Evolutionary conservation across 1,284 basidiomycete genomes (phyloP).

Genomic region (Puccinia coronata): DNA sequence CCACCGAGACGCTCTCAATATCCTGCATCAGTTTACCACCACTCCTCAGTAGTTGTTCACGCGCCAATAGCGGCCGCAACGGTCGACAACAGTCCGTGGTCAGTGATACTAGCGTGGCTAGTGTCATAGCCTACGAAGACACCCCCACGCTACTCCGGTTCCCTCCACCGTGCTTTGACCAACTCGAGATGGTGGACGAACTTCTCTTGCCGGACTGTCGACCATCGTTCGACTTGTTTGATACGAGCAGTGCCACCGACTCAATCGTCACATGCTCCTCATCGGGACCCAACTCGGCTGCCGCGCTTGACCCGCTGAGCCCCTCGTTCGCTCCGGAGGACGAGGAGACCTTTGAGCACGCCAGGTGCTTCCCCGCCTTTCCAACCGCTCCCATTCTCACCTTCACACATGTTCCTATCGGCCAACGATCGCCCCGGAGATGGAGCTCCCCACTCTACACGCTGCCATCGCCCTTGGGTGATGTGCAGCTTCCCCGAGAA

Average conservation of each 20-base stretch:
- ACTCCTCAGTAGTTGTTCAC: background rate
- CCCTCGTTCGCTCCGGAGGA: background rate
- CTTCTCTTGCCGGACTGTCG: background rate
- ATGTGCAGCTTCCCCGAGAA: background rate
- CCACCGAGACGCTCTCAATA: background rate
- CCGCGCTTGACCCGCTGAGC: background rate
- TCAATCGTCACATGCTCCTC: conserved; percentile 15
- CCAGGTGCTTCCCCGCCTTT: background rate
- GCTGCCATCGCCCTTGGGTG: background rate
- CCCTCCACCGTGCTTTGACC: background rate
- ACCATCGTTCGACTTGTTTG: conserved; percentile 13
- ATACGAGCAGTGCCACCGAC: background rate
- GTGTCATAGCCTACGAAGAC: background rate
- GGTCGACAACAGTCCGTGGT: background rate
- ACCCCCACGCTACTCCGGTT: background rate
- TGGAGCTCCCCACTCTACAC: background rate
- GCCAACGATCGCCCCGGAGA: background rate
- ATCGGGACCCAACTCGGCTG: background rate
- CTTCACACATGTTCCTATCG: background rate
- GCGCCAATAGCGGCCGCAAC: background rate
- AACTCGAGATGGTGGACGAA: background rate
- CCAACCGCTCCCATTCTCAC: conserved; percentile 5
- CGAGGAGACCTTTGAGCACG: background rate
- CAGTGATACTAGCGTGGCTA: background rate
- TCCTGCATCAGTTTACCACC: background rate